Evolutionary conservation across 805 yeast species (phyloP).

Genomic region (Cyberlindnera suaveolens): DNA sequence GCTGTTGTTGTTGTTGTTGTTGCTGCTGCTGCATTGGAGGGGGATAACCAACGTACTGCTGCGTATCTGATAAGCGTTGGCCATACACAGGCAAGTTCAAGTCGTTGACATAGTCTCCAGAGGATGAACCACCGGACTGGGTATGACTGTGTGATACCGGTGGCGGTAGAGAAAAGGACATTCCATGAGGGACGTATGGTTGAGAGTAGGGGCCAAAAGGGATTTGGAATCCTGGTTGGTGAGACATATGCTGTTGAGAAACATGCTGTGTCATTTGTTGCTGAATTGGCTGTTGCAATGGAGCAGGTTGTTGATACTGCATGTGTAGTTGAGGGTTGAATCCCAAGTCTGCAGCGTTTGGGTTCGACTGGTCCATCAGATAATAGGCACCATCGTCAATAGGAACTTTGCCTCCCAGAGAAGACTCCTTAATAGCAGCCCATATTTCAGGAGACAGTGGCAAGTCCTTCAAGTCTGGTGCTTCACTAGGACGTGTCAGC

Average conservation of each 20-base stretch:
- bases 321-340: conserved; percentile 13
- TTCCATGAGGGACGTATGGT: neutral
- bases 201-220: neutral
- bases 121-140: neutral
- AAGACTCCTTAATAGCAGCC: conserved; percentile 50
- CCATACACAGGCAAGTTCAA: conserved; percentile 1
- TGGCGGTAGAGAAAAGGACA: conserved; percentile 3
- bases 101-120: conserved; percentile 1
- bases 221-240: neutral
- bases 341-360: conserved; percentile 15
- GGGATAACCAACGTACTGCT: conserved; percentile 2
- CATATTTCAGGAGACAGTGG: conserved; percentile 42
- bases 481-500: conserved; percentile 52
- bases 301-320: conserved; percentile 1
- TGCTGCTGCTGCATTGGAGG: conserved; percentile 15
- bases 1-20: neutral
- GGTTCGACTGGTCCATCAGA: conserved; percentile 33
- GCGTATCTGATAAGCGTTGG: neutral
- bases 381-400: conserved; percentile 46
- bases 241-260: conserved; percentile 1
- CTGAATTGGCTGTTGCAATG: neutral
- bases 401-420: conserved; percentile 49
- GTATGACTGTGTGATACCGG: conserved; percentile 1
- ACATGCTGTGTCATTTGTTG: neutral
- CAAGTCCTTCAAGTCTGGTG: conserved; percentile 42